Conservation (phyloP, 352 stramenopile genomes). For the Globisporangium solare region DNA sequence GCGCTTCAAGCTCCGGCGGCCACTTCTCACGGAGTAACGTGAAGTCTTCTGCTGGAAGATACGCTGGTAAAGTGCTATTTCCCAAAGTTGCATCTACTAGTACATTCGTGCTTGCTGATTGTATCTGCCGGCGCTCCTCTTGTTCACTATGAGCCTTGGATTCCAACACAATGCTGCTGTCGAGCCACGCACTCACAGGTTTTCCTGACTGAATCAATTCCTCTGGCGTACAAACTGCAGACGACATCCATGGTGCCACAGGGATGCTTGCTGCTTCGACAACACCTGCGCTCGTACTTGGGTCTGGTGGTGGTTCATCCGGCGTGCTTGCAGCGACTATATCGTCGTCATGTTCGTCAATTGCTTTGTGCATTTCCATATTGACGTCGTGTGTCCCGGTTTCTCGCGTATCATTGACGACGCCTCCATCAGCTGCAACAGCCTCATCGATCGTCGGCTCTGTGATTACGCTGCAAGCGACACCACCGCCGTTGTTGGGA, state of each 20-base stretch:
- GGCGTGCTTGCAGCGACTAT: not conserved
- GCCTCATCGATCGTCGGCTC: too few relatives aligned
- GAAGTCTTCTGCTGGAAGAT: conserved; percentile 4
- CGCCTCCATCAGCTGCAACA: too few relatives aligned
- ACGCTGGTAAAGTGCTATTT: conserved; percentile 12
- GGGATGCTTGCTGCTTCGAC: conserved; percentile 3
- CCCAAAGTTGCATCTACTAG: not conserved
- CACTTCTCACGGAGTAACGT: conserved; percentile 35
- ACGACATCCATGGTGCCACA: conserved; percentile 14
- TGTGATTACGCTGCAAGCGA: too few relatives aligned
- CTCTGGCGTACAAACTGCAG: conserved; percentile 15
- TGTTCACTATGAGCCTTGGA: not conserved
- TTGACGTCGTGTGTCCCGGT: too few relatives aligned
- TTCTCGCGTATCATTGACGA: too few relatives aligned
- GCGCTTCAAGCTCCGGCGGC: conserved; percentile 41
- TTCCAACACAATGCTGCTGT: not conserved
- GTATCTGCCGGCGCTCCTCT: not conserved
- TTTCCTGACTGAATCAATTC: conserved; percentile 22
- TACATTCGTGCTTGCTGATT: conserved; percentile 1
- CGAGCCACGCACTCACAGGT: conserved; percentile 22
- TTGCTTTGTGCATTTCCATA: too few relatives aligned
- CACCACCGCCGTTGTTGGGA: too few relatives aligned
- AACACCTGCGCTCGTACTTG: not conserved
- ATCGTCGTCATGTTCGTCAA: too few relatives aligned
- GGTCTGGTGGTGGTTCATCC: not conserved